Evolutionary conservation across 2,329 filamentous ascomycete species (phyloP).

Genomic region (Myriosclerotinia scirpicola): DNA sequence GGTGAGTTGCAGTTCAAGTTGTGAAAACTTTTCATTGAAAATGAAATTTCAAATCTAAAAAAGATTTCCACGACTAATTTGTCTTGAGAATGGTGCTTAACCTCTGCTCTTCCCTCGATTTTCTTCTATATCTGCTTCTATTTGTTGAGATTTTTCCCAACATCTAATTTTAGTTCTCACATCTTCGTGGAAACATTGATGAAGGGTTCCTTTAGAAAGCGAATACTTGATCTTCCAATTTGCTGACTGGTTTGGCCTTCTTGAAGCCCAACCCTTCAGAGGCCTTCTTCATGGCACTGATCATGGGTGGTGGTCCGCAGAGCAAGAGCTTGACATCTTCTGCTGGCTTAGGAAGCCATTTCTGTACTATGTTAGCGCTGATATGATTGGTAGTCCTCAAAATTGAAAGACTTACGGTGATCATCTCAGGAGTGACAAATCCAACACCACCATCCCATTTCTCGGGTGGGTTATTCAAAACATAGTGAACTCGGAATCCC

Average conservation of each 20-base stretch:
- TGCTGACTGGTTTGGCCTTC: constrained; percentile 93
- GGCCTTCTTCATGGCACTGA: constrained; percentile 95
- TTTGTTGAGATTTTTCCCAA: not conserved
- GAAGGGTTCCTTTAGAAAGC: constrained; percentile 65
- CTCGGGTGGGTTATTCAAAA: constrained; percentile 92
- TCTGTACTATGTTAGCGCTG: constrained; percentile 46
- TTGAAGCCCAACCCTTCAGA: constrained; percentile 85
- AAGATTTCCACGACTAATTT: not conserved
- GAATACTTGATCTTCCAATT: constrained; percentile 97
- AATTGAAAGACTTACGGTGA: constrained; percentile 61
- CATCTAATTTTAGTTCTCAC: not conserved
- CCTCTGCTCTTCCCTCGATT: not conserved
- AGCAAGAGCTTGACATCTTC: constrained; percentile 89
- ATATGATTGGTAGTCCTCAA: constrained; percentile 2
- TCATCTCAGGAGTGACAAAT: constrained; percentile 94
- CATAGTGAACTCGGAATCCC: constrained; percentile 86
- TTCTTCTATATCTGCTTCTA: constrained; percentile 1
- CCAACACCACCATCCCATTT: constrained; percentile 90
- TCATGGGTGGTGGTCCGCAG: constrained; percentile 95
- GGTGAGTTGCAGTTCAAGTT: not conserved
- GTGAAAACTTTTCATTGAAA: not conserved
- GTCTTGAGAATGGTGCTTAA: not conserved
- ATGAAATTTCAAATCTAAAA: not conserved
- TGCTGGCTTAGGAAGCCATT: constrained; percentile 78
- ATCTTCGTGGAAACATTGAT: not conserved